Conservation (phyloP, 129 eudicot genomes). For the Arctium lappa region DNA sequence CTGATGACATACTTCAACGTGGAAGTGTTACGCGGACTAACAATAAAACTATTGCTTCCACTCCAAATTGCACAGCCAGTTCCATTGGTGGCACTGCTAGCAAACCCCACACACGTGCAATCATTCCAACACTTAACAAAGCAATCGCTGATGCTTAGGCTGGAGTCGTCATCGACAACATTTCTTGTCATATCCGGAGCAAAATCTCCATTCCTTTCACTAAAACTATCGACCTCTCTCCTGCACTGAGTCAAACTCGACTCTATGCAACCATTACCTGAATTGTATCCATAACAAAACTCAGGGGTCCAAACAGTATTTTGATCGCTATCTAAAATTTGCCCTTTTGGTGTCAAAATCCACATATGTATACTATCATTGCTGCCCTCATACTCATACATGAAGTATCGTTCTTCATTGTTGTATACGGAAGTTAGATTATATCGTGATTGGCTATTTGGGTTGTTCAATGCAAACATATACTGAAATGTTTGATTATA, state of each 20-base stretch:
- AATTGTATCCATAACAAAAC: constrained; percentile 24
- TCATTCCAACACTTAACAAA: constrained; percentile 45
- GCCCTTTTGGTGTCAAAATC: constrained; percentile 15
- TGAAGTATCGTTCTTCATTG: constrained; percentile 1
- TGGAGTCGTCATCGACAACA: constrained; percentile 5
- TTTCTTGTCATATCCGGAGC: not conserved
- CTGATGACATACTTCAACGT: constrained; percentile 16
- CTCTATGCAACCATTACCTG: constrained; percentile 10
- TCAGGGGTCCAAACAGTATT: constrained; percentile 5
- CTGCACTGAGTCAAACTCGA: constrained; percentile 16
- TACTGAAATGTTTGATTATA: not conserved
- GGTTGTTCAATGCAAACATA: not conserved
- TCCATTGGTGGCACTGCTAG: not conserved
- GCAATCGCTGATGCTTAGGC: constrained; percentile 45
- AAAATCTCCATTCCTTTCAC: not conserved
- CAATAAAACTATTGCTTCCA: not conserved
- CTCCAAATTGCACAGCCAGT: constrained; percentile 24
- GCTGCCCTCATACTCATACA: not conserved
- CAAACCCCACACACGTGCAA: constrained; percentile 40
- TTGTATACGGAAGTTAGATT: constrained; percentile 10
- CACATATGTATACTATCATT: not conserved
- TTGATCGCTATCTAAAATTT: not conserved
- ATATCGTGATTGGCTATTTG: not conserved
- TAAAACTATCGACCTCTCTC: not conserved
- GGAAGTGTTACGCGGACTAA: constrained; percentile 12